Evolutionary conservation across 2,329 filamentous ascomycete genomes (phyloP).

Genomic region (Pochonia chlamydosporia): DNA sequence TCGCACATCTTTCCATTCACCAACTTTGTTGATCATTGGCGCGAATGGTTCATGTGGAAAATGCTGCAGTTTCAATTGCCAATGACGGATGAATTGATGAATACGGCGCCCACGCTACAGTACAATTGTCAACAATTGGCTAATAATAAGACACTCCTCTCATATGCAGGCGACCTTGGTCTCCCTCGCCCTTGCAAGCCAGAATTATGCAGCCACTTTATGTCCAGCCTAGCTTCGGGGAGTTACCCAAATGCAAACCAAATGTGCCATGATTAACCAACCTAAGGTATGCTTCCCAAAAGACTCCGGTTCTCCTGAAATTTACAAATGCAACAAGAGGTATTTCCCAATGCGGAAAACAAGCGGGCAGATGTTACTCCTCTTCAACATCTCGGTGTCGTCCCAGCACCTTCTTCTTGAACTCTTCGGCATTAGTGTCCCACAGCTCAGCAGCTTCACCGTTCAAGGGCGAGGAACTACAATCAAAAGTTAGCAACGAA

Average conservation of each 20-base stretch:
- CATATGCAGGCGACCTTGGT: neutral
- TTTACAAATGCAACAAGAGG: constrained; percentile 17
- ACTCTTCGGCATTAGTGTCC: constrained; percentile 83
- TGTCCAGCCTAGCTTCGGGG: constrained; percentile 7
- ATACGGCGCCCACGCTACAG: neutral
- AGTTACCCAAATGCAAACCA: constrained; percentile 25
- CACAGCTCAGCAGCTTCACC: constrained; percentile 94
- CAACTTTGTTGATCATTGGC: no score
- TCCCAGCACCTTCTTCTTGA: constrained; percentile 68
- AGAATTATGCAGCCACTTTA: neutral
- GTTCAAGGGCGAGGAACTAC: constrained; percentile 85
- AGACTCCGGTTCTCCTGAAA: constrained; percentile 37
- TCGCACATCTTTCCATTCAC: neutral
- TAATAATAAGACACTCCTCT: neutral
- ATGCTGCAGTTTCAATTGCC: neutral
- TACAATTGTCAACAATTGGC: neutral
- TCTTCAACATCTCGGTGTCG: constrained; percentile 61
- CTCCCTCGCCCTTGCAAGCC: neutral
- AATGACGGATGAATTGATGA: neutral
- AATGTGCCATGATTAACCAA: constrained; percentile 21
- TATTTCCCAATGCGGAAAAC: constrained; percentile 7
- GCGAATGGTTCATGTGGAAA: neutral
- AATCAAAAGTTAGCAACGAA: constrained; percentile 12
- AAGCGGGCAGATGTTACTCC: constrained; percentile 36
- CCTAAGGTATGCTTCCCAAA: constrained; percentile 22